Evolutionary conservation across 371 early-diverging fungal species (phyloP).

Genomic region (Chytridium lagenaria): DNA sequence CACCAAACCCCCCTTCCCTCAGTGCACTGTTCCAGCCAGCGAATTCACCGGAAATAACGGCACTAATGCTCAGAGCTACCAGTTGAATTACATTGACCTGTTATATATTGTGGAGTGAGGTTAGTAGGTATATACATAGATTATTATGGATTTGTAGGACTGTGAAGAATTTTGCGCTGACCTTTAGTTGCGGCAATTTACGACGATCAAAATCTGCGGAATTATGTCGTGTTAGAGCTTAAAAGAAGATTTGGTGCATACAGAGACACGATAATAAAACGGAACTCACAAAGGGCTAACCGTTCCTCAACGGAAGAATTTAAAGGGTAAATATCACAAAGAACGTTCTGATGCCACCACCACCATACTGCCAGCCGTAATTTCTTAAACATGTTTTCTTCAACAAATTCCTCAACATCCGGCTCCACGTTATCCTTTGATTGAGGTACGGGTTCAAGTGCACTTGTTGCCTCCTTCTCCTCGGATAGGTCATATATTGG

Average conservation of each 20-base stretch:
- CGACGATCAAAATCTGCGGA: constrained; percentile 14
- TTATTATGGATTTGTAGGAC: too few relatives aligned
- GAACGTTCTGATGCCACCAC: constrained; percentile 12
- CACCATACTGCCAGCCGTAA: neutral
- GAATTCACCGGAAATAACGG: constrained; percentile 20
- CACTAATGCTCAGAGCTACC: constrained; percentile 2
- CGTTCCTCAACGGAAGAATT: neutral
- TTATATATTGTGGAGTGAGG: constrained; percentile 1
- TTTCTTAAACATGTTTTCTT: neutral
- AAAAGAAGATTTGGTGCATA: neutral
- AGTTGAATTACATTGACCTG: constrained; percentile 10
- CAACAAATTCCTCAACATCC: neutral
- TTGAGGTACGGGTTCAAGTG: neutral
- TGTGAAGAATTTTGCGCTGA: too few relatives aligned
- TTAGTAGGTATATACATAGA: neutral
- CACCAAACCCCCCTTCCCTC: constrained; percentile 6
- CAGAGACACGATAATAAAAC: neutral
- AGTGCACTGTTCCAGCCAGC: constrained; percentile 8
- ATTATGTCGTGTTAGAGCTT: too few relatives aligned
- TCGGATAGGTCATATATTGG: too few relatives aligned
- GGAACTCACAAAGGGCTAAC: constrained; percentile 1
- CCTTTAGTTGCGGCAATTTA: constrained; percentile 6
- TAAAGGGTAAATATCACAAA: constrained; percentile 3
- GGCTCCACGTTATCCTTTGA: too few relatives aligned
- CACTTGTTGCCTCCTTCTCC: neutral